Base-by-base conservation (phyloP, 768 basidiomycete genomes). In the Panellus pusillus region DNA sequence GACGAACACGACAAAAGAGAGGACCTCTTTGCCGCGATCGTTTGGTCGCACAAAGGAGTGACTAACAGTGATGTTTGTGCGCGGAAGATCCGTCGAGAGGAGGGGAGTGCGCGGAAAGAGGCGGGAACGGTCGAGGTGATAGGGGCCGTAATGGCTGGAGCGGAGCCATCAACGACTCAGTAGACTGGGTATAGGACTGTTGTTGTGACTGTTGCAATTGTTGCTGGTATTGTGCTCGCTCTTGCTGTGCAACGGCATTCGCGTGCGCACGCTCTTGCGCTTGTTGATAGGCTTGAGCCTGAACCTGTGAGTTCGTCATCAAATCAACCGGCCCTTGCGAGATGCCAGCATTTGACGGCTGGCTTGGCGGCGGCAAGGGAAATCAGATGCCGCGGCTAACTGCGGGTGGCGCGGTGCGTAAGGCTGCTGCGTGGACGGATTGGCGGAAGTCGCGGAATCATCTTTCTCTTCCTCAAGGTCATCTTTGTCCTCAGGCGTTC, bases 21-120 rank as follows among this genome's bases (percentile, higher is more conserved):
- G 73, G 2, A 95, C 91, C 63, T 98, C 96, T 68, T 93, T 93
- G 46, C 93, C 91, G 47, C 87, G 80, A 55, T 96, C 91, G 64
- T 96, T 98, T 6, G 92, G 84, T 15, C 86, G 82, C 51, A 98
- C 92, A 44, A 88, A 84, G 12, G 91, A 93, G 50, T 86, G 86
- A 2, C 84, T 84, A 27, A 98, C 93, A 7, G 70, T 66, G 51
- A 92, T 77, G 24, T 72, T 77, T 3, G 93, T 91, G 44, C 78
- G 79, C 35, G 84, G 83, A 13, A 98, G 84, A 64, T 96, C 91
- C 13, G 74, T 69, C 4, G 82, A 73, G 18, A 91, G 69, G 20
- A 91, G 74, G 12, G 89, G 19, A 91, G 79, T 1, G 86, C 84
- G 47, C 89, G 86, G 71, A 88, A 91, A 19, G 76, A 77, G 37